Evolutionary conservation across 148 eudicot genomes (phyloP), one percentile per base, ranked within the genome.

Genomic region (Heliamphora exappendiculata): DNA sequence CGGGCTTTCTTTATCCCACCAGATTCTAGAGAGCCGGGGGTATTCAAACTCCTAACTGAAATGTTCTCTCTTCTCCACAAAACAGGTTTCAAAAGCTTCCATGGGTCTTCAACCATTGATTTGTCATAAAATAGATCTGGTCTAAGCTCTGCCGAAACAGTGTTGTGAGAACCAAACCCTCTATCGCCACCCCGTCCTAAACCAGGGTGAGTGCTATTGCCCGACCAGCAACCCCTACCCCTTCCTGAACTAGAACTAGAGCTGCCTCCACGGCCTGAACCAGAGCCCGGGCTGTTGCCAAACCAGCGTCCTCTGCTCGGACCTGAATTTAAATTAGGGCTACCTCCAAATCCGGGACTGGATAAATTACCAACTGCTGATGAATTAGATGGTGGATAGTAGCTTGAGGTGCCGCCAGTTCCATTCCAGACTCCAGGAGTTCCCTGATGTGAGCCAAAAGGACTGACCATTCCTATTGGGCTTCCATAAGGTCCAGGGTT

Each of bases 71-170:
- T 49, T 73, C 57, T 82, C 91, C 91, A 90, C 67, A 81, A 33
- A 57, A 88, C 87, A 33, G 94, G 91, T 41, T 82, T 50, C 77
- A 90, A 78, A 53, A 70, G 67, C 75, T 82, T 71, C 94, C 94
- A 90, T 8, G 94, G 91, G 63, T 90, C 91, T 76, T 88, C 91
- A 26, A 87, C 78, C 94, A 90, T 90, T 72, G 91, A 88, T 81
- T 75, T 88, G 73, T 83, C 24, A 59, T 79, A 90, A 69, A 79
- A 82, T 10, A 26, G 31, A 62, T 75, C 76, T 36, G 81, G 81
- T 72, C 81, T 70, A 74, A 26, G 81, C 78, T 39, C 84, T 34
- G 83, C 79, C 33, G 83, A 79, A 44, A 70, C 78, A 44, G 74
- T 64, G 71, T 72, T 67, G 62, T 33, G 71, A 51, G 79, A 70